Conservation (phyloP, 2,329 filamentous ascomycete species). For the Neopestalotiopsis sp. region DNA sequence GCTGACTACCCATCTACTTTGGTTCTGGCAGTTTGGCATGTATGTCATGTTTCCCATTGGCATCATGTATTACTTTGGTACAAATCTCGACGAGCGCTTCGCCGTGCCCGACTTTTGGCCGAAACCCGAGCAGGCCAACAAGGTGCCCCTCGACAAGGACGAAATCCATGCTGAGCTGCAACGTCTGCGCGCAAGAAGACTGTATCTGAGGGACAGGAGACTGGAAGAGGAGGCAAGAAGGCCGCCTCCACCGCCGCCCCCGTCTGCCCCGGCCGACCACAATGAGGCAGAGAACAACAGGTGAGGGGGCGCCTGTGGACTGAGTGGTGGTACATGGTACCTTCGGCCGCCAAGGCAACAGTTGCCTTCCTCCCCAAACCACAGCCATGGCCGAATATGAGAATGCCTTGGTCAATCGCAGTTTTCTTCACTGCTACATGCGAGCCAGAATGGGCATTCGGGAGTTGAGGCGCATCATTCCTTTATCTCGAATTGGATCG, state of each 20-base stretch:
- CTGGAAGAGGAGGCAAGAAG: conserved; percentile 43
- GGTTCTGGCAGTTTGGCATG: conserved; percentile 80
- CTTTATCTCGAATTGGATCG: no score
- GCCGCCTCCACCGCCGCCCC: conserved; percentile 25
- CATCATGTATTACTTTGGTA: conserved; percentile 99
- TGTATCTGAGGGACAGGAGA: conserved; percentile 79
- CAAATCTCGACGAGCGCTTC: conserved; percentile 94
- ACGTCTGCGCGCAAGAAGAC: conserved; percentile 64
- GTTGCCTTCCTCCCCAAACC: no score
- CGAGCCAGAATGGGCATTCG: no score
- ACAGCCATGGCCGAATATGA: no score
- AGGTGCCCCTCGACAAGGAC: conserved; percentile 76
- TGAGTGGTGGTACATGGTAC: no score
- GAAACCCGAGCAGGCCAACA: conserved; percentile 76
- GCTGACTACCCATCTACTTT: conserved; percentile 1
- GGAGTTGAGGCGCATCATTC: no score
- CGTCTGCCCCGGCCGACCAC: background rate
- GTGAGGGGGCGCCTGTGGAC: background rate
- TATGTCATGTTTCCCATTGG: conserved; percentile 99
- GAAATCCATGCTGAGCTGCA: conserved; percentile 85
- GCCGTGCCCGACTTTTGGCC: conserved; percentile 93
- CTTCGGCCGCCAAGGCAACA: no score
- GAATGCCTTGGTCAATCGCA: no score
- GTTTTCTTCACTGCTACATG: no score
- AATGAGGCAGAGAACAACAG: background rate